Base-by-base conservation (phyloP, 192 early-diverging fungal genomes). In the Gigaspora rosea region DNA sequence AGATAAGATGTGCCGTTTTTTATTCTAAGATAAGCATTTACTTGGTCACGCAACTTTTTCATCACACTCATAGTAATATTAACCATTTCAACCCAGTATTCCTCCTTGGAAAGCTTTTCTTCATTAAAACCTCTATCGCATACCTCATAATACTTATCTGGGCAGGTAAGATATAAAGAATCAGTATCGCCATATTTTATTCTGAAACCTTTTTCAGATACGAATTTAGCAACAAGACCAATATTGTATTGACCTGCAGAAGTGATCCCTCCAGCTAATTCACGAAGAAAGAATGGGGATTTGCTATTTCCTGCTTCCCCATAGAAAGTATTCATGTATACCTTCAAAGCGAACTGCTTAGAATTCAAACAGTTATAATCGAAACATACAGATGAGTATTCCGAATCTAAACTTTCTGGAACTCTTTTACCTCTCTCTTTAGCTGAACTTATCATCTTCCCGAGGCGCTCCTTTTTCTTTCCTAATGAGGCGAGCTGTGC, bases 321-420 rank as follows among this genome's bases (percentile, higher is more conserved):
- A 15, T 69, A 69, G 46, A 68, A 68, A 2, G 46, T 69, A 47
- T 69, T 69, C 46, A 69, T 69, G 48, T 48, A 69, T 1, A 69
- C 36, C 5, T 69, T 69, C 3, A 69, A 13, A 49, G 67, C 67
- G 1, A 0, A 0, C 22, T 69, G 67, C 35, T 69, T 69, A 48
- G 67, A 0, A 36, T 69, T 36, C 5, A 69, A 47, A 50, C 67
- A 69, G 18, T 8, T 18, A 3, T 69, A 18, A 22, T 69, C 67
- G n/a, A 69, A 69, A 48, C 67, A 64, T 0, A 64, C 2, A 2
- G 27, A 64, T 1, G 20, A 11, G 27, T 64, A 64, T 64, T 32
- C 27, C 27, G 2, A 7, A 0, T 1, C 27, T 27, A 64, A 64
- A n/a, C n/a, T n/a, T 36, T 32, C 22, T 0, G 5, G 11, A 32